phyloP scores from a whole-genome alignment of 163 green algal genomes.

The Chloroidium sp. region DNA sequence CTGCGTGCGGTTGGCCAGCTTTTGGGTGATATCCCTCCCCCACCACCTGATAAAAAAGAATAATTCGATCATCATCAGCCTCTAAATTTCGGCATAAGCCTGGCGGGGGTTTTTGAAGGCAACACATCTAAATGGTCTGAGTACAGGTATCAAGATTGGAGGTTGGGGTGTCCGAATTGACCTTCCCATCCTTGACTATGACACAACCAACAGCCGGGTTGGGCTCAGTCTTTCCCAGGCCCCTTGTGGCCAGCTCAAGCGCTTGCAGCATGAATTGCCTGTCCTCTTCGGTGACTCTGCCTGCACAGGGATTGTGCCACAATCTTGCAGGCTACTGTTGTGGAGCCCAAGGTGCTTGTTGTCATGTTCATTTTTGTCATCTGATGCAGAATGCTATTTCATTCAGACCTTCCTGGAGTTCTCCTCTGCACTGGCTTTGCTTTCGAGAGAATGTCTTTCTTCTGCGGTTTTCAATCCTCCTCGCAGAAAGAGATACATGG shows the following conservation, averaged over 20 bases:
- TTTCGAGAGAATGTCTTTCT: too few relatives aligned
- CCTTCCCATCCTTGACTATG: constrained; percentile 65
- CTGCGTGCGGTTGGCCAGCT: constrained; percentile 92
- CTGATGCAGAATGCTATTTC: too few relatives aligned
- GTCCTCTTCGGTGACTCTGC: constrained; percentile 3
- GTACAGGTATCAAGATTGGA: background rate
- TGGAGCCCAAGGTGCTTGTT: too few relatives aligned
- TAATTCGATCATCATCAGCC: too few relatives aligned
- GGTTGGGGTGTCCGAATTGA: background rate
- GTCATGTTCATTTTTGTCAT: too few relatives aligned
- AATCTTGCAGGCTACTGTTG: too few relatives aligned
- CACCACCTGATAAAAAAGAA: constrained; percentile 54
- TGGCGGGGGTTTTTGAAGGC: background rate
- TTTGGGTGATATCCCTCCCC: constrained; percentile 93
- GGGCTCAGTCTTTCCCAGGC: constrained; percentile 72
- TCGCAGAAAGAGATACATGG: too few relatives aligned
- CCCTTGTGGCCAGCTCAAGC: constrained; percentile 65
- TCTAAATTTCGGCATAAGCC: too few relatives aligned
- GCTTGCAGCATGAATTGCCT: constrained; percentile 68
- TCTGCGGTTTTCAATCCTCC: too few relatives aligned
- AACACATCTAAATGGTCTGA: background rate
- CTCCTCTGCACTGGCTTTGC: too few relatives aligned
- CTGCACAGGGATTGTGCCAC: too few relatives aligned
- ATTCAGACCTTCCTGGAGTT: too few relatives aligned
- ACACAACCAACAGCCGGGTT: constrained; percentile 97